Base-by-base conservation (phyloP, 1,284 basidiomycete genomes). In the Boletus calvinii region DNA sequence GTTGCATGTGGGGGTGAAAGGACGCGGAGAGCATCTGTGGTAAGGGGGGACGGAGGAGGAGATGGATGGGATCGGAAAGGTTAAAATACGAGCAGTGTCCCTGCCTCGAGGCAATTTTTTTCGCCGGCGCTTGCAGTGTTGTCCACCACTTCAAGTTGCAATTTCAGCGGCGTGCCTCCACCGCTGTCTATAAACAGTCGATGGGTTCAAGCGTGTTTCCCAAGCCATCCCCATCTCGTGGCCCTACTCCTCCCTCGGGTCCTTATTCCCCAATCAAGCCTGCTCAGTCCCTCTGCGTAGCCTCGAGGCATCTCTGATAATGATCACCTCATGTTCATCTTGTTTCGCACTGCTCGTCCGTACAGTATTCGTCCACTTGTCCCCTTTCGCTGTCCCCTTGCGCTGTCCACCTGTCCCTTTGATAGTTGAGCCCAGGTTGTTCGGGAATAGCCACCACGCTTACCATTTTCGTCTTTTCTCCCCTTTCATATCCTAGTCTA, bases 261-360 rank as follows among this genome's bases (percentile, higher is more conserved):
- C 55, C 5, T n/a, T 50, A 37, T 22, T 60, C 63, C 62, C 57
- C 42, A 47, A 66, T 52, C 1, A 6, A 55, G 53, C 30, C 1
- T 29, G 0, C 58, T 63, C 49, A 8, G 41, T 12, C 36, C 31
- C 6, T 29, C 26, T 54, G 37, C 47, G 30, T 43, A n/a, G 55
- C 63, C 63, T 64, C 61, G 58, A 68, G 66, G 63, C 57, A 63
- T 64, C 62, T 49, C 18, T 48, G 61, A 64, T 64, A 46, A 39
- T 62, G 48, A 62, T 61, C 52, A 35, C 62, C 61, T 64, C 62
- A 47, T 64, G 60, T 45, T 44, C 10, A 24, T 3, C 24, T 6
- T 2, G n/a, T n/a, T n/a, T n/a, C n/a, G n/a, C n/a, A n/a, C 46
- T 20, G 45, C 59, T 48, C 49, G 11, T 18, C 26, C 24, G 26